These are phyloP conservation scores for Flaveria linearis DNA, from an alignment of 129 eudicot species.

Conservation along the genomic window DNA sequence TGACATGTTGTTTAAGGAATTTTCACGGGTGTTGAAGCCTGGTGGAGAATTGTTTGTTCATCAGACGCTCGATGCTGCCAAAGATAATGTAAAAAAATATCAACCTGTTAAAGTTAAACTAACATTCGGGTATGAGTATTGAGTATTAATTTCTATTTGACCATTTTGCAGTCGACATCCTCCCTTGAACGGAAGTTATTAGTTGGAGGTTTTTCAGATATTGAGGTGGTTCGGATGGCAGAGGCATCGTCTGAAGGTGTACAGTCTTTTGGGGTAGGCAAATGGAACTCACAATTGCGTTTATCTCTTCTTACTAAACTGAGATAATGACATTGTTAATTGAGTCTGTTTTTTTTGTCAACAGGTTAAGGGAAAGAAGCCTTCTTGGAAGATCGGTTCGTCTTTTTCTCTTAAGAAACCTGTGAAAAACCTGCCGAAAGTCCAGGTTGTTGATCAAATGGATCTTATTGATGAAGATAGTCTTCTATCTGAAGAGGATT, in stretches of 20 bases:
- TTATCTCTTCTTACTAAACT: not conserved
- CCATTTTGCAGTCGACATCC: conserved; percentile 46
- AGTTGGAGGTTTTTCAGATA: conserved; percentile 63
- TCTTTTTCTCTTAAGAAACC: conserved; percentile 66
- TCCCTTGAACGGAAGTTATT: conserved; percentile 58
- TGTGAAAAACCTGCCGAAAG: conserved; percentile 49
- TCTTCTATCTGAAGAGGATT: conserved; percentile 85
- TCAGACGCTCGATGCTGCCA: conserved; percentile 24
- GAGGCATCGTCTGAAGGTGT: conserved; percentile 35
- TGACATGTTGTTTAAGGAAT: conserved; percentile 44
- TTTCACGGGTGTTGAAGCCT: conserved; percentile 64
- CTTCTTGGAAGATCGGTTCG: conserved; percentile 78
- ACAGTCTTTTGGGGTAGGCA: conserved; percentile 49
- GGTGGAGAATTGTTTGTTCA: conserved; percentile 56
- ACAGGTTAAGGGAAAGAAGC: conserved; percentile 67
- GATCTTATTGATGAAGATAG: conserved; percentile 93
- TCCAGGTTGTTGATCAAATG: conserved; percentile 56
- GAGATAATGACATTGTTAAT: not conserved
- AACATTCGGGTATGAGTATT: not conserved
- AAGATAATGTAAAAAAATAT: conserved; percentile 33
- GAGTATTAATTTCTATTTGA: conserved; percentile 7
- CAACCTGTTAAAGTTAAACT: not conserved
- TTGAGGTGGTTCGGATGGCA: conserved; percentile 35
- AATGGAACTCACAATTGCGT: not conserved
- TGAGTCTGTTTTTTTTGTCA: conserved; percentile 4